Evolutionary conservation across 306 rosid species (phyloP), one percentile per base, ranked within the genome.

Genomic region (Cicer arietinum): DNA sequence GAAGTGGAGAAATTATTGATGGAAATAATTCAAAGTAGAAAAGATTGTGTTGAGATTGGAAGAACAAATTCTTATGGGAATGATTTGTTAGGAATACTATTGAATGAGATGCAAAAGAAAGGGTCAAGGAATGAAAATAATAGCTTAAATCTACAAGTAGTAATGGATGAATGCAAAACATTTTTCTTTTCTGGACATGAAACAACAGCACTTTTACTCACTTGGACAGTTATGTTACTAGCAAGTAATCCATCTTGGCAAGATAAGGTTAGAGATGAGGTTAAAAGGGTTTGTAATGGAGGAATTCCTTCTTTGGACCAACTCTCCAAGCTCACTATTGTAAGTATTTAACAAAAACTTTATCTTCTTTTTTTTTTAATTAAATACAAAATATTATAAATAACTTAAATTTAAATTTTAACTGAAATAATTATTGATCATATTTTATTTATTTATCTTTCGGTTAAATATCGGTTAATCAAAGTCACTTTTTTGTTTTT

Each of bases 111-210:
- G 92, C 73, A 89, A 54, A 86, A 81, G 40, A 84, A 45, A 78
- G 85, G 30, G 30, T 25, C 30, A 25, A 25, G 77, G 52, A 81
- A 77, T 67, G 95, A 91, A 4, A 80, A 88, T n/a, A 74, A 84
- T 82, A 70, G 88, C 79, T 68, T 92, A 14, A 82, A 86, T 69
- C 63, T 92, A 74, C 97, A 92, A 69, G 54, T 85, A 3, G 92
- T 95, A 7, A 95, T 90, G 96, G 99, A 95, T 84, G 93, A 95
- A 78, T 95, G 99, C 81, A 95, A 95, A 51, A 95, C 99, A 10
- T 95, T 95, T 78, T 95, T 95, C 88, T 95, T 95, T 82, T 91
- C 99, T 16, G 99, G 99, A 2, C 97, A 95, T 77, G 99, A 95
- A 80, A 92, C 99, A 45, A 89, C 98, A 5, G 93, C 99, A 0